Percentiles rank a stretch among this genome's conserved stretches.
Conservation (phyloP, 2,329 filamentous ascomycete genomes). For the Fusarium bactridioides region DNA sequence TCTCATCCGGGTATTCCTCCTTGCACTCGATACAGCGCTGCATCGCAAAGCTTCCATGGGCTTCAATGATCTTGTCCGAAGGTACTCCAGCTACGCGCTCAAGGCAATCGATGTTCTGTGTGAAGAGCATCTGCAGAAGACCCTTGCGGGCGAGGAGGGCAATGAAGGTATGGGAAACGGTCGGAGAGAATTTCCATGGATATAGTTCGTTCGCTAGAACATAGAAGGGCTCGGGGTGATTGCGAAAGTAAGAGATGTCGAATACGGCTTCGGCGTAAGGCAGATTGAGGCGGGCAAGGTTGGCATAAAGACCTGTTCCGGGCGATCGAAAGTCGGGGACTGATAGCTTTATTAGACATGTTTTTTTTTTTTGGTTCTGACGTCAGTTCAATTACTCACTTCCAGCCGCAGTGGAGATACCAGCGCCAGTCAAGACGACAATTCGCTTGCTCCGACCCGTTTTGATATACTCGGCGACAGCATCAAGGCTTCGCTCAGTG, state of each 20-base stretch:
- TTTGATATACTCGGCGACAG: conserved; percentile 82
- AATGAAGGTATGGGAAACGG: conserved; percentile 90
- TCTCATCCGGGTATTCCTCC: conserved; percentile 71
- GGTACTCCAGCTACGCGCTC: conserved; percentile 89
- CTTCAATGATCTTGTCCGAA: conserved; percentile 83
- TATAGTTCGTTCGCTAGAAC: conserved; percentile 90
- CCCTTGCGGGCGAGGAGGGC: conserved; percentile 80
- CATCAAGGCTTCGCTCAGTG: conserved; percentile 72
- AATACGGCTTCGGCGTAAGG: conserved; percentile 94
- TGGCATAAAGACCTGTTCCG: conserved; percentile 91
- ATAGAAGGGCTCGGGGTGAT: conserved; percentile 90
- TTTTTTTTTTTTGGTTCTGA: neutral
- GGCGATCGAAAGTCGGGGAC: conserved; percentile 96
- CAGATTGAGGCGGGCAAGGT: conserved; percentile 84
- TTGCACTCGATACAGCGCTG: conserved; percentile 94
- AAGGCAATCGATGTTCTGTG: conserved; percentile 97
- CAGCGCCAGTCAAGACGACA: conserved; percentile 90
- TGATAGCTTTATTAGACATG: conserved; percentile 41
- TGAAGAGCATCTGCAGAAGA: conserved; percentile 85
- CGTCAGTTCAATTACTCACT: conserved; percentile 51
- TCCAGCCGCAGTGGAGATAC: conserved; percentile 79
- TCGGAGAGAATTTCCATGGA: conserved; percentile 87
- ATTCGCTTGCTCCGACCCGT: conserved; percentile 73
- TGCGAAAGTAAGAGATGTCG: conserved; percentile 86
- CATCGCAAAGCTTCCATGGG: conserved; percentile 91